A percentile compares a stretch with the other conserved stretches of the same genome.
phyloP scores from a whole-genome alignment of 495 filamentous ascomycete species.

The Trichocladium uniseriatum region DNA sequence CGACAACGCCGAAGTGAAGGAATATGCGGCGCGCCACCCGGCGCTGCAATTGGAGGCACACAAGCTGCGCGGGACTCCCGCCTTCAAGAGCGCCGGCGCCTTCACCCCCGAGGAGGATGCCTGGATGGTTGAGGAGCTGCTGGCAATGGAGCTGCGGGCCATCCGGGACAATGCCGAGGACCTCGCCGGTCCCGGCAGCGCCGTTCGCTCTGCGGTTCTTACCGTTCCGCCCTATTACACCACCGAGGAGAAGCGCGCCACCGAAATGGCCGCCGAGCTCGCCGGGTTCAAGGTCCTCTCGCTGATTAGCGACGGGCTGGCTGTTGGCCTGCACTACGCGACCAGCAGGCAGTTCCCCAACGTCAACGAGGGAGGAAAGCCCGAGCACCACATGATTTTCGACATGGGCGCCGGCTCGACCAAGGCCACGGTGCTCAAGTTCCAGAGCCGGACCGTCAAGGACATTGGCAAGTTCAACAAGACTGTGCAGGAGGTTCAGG shows the following conservation, averaged over 20 bases:
- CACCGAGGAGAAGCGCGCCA: slow-evolving; percentile 73
- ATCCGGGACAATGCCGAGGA: slow-evolving; percentile 78
- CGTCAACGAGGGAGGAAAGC: slow-evolving; percentile 72
- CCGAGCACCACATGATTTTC: slow-evolving; percentile 87
- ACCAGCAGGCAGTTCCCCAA: slow-evolving; percentile 81
- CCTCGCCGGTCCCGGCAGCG: slow-evolving; percentile 68
- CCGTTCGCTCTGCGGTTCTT: slow-evolving; percentile 72
- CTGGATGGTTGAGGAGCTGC: slow-evolving; percentile 82
- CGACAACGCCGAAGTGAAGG: slow-evolving; percentile 51
- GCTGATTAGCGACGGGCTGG: slow-evolving; percentile 81
- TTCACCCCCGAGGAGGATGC: slow-evolving; percentile 58
- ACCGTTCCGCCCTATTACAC: slow-evolving; percentile 91
- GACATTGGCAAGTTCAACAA: slow-evolving; percentile 93
- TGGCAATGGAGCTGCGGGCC: slow-evolving; percentile 93
- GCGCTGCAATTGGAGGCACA: slow-evolving; percentile 49
- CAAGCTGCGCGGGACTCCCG: slow-evolving; percentile 58
- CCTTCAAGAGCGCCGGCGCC: slow-evolving; percentile 60
- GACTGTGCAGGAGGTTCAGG: slow-evolving; percentile 85
- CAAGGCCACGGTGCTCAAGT: slow-evolving; percentile 83
- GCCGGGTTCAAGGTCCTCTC: slow-evolving; percentile 79
- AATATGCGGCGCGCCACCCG: slow-evolving; percentile 65
- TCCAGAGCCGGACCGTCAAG: slow-evolving; percentile 83
- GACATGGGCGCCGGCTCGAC: slow-evolving; percentile 99
- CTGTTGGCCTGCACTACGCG: slow-evolving; percentile 91
- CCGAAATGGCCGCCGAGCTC: slow-evolving; percentile 72